Evolutionary conservation across 75 land plant genomes (phyloP).

Genomic region (Adiantum capillusveneris): DNA sequence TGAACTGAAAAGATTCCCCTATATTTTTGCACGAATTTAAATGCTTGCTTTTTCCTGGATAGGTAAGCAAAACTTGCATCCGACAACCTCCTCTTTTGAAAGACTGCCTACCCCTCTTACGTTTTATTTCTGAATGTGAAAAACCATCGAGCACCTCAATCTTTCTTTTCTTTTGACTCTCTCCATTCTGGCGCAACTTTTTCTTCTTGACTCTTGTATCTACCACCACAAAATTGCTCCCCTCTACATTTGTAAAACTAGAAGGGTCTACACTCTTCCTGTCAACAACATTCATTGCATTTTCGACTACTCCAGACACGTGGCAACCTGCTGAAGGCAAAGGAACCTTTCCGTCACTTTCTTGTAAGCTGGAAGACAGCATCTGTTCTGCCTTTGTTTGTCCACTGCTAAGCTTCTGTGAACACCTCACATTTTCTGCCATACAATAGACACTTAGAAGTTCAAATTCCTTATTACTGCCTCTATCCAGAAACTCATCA

Average conservation of each 20-base stretch:
- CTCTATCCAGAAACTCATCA: background rate
- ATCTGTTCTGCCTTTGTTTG: background rate
- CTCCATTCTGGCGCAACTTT: background rate
- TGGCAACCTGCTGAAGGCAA: no score
- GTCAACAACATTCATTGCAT: no score
- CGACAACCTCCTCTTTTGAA: conserved; percentile 15
- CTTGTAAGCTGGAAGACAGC: no score
- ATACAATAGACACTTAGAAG: background rate
- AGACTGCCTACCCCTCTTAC: background rate
- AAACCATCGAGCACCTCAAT: background rate
- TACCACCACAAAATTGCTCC: background rate
- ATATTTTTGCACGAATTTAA: background rate
- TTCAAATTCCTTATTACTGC: background rate
- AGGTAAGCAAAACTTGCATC: conserved; percentile 28
- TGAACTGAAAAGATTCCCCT: background rate
- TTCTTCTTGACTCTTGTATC: conserved; percentile 17
- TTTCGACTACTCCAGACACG: no score
- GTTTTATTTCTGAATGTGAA: background rate
- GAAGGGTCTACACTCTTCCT: no score
- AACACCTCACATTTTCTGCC: background rate
- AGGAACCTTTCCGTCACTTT: no score
- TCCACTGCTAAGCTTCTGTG: background rate
- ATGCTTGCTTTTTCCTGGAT: conserved; percentile 14
- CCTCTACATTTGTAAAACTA: background rate
- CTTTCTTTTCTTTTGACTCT: background rate